A percentile compares a stretch with the other conserved stretches of the same genome.
phyloP scores from a whole-genome alignment of 2,329 filamentous ascomycete genomes.

The Fusarium clavum region DNA sequence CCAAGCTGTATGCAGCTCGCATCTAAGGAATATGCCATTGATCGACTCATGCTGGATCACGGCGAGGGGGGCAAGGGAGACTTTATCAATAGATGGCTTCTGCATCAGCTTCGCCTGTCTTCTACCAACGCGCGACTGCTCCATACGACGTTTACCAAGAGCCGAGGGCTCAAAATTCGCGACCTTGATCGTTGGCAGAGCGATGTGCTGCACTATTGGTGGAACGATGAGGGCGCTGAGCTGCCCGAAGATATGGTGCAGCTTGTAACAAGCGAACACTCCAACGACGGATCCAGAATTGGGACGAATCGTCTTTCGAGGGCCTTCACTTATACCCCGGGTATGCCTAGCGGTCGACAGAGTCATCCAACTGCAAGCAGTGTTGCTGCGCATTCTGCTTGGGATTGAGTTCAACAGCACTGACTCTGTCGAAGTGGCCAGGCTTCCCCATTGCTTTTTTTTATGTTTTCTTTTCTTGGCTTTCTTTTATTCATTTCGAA shows the following conservation, averaged over 20 bases:
- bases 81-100: conserved; percentile 64
- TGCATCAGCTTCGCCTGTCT: conserved; percentile 62
- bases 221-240: conserved; percentile 46
- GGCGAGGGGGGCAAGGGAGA: conserved; percentile 55
- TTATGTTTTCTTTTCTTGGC: neutral
- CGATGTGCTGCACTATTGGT: conserved; percentile 55
- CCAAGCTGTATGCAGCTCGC: conserved; percentile 54
- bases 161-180: conserved; percentile 48
- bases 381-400: conserved; percentile 29
- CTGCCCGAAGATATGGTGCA: conserved; percentile 23
- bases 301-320: conserved; percentile 46
- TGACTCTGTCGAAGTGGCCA: neutral
- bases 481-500: neutral
- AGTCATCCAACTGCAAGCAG: conserved; percentile 18
- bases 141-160: conserved; percentile 50
- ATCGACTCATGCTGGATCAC: conserved; percentile 54
- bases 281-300: conserved; percentile 42
- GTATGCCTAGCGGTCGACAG: conserved; percentile 4
- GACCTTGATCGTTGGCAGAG: conserved; percentile 53
- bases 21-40: conserved; percentile 62
- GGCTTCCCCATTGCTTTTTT: neutral
- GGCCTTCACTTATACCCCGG: conserved; percentile 45
- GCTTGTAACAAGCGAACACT: conserved; percentile 40
- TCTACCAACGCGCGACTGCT: conserved; percentile 59
- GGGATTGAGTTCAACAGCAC: conserved; percentile 1